Conservation (phyloP, 2,329 filamentous ascomycete genomes). For the Ophiostoma sp. region DNA sequence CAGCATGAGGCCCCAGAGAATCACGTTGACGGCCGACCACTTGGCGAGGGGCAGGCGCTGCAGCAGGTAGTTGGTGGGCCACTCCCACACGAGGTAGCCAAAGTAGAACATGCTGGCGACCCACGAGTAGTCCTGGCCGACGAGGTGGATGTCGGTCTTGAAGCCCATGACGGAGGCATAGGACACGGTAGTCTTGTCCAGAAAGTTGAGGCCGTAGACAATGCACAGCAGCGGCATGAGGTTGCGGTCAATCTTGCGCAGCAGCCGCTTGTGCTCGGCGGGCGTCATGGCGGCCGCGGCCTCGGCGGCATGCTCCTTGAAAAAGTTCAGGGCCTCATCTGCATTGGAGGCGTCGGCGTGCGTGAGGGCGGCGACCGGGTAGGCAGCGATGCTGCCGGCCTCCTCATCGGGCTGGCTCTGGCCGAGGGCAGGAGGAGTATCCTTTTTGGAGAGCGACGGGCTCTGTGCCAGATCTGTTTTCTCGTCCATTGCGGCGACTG, state of each 20-base stretch:
- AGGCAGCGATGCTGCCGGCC: constrained; percentile 13
- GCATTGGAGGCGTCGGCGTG: constrained; percentile 39
- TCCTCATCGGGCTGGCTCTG: neutral
- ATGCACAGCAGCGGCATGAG: constrained; percentile 51
- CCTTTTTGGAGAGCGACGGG: neutral
- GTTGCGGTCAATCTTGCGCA: constrained; percentile 44
- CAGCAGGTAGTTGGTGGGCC: constrained; percentile 59
- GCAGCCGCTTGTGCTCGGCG: constrained; percentile 38
- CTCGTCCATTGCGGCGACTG: constrained; percentile 2
- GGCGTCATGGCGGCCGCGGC: constrained; percentile 35
- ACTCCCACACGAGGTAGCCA: constrained; percentile 54
- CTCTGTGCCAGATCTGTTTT: neutral
- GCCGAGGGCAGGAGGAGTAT: neutral
- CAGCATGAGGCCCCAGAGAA: constrained; percentile 55
- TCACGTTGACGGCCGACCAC: constrained; percentile 59
- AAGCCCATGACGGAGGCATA: constrained; percentile 52
- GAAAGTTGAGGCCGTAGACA: constrained; percentile 54
- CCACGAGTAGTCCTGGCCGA: constrained; percentile 46
- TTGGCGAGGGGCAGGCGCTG: constrained; percentile 61
- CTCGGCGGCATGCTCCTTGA: constrained; percentile 35
- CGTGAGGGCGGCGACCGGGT: constrained; percentile 27
- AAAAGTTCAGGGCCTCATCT: constrained; percentile 41
- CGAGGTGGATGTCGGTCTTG: constrained; percentile 41
- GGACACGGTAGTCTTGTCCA: constrained; percentile 43
- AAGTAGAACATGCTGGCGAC: constrained; percentile 48